Conservation (phyloP, 1,284 basidiomycete species). For the Rhodotorula sp. region DNA sequence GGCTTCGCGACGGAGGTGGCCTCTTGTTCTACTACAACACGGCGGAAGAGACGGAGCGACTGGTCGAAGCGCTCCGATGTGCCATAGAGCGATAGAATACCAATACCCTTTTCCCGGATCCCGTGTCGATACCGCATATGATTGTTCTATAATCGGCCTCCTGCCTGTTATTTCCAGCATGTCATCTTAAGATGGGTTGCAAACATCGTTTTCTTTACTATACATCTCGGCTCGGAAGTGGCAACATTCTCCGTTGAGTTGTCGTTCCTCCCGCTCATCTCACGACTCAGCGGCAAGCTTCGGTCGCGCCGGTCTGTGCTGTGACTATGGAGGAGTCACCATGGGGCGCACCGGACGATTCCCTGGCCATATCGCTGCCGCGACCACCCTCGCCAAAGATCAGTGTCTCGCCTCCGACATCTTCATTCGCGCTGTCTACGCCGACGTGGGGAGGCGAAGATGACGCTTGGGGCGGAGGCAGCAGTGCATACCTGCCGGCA, state of each 20-base stretch:
- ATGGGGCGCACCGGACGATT: constrained; percentile 17
- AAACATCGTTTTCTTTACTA: too few relatives aligned
- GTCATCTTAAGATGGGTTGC: too few relatives aligned
- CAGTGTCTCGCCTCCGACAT: not conserved
- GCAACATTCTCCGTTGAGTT: too few relatives aligned
- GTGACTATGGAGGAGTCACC: constrained; percentile 20
- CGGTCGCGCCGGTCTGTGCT: not conserved
- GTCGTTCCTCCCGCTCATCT: too few relatives aligned
- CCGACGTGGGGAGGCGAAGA: constrained; percentile 15
- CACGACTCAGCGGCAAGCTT: too few relatives aligned
- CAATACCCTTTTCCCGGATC: not conserved
- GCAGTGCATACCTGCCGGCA: constrained; percentile 2
- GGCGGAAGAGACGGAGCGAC: constrained; percentile 21
- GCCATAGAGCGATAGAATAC: not conserved
- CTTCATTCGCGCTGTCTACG: not conserved
- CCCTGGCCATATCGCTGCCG: not conserved
- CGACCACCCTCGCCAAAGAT: not conserved
- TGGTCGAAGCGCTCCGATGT: constrained; percentile 20
- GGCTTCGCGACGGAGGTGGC: constrained; percentile 15
- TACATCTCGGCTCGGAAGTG: too few relatives aligned
- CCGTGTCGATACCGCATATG: not conserved
- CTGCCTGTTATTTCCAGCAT: too few relatives aligned
- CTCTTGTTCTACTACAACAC: constrained; percentile 24
- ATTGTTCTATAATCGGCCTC: too few relatives aligned
- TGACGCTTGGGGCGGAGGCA: constrained; percentile 20